Evolutionary conservation across 2,329 filamentous ascomycete genomes (phyloP), one percentile per base, ranked within the genome.

Genomic region (Fusarium redolens): DNA sequence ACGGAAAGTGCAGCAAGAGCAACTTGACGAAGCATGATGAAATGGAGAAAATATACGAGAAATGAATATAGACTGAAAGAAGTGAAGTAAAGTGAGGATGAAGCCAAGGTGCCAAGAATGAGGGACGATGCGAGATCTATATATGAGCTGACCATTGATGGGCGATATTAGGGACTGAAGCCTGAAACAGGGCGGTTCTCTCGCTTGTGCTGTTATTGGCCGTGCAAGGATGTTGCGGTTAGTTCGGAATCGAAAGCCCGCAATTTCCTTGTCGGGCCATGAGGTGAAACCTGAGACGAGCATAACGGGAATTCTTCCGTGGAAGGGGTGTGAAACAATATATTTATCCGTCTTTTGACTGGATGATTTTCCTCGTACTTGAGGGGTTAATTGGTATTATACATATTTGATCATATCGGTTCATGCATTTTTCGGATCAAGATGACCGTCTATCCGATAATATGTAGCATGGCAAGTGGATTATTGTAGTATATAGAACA

Each of bases 1-100:
- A 87, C 79, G 14, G 84, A 82, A 10, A 88, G 80, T 59, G 84
- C 84, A 60, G 88, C 78, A 73, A 75, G 59, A 86, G 82, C 81
- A 33, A 80, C 77, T 80, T 84, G 78, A 67, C 78, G 71, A 69
- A 88, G 59, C 70, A 68, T 68, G 60, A 38, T 48, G 63, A 56
- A 41, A 38, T 48, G 45, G 35, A 48, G 31, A 30, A 57, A 17
- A 35, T 52, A 55, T 22, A 40, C 40, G 31, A 58, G 18, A 41
- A 48, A 3, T 48, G 45, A 65, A 58, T 45, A 47, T 45, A 30
- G 60, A 58, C 18, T 20, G n/a, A 9, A 9, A 40, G 63, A 65
- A 64, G 28, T 54, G 45, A 64, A 60, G 28, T 28, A 31, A 65
- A 58, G 61, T 30, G 52, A 60, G 43, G 20, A 28, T 44, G 61